phyloP scores from a whole-genome alignment of 2,329 filamentous ascomycete species.

The Pseudocercospora macadamiae region DNA sequence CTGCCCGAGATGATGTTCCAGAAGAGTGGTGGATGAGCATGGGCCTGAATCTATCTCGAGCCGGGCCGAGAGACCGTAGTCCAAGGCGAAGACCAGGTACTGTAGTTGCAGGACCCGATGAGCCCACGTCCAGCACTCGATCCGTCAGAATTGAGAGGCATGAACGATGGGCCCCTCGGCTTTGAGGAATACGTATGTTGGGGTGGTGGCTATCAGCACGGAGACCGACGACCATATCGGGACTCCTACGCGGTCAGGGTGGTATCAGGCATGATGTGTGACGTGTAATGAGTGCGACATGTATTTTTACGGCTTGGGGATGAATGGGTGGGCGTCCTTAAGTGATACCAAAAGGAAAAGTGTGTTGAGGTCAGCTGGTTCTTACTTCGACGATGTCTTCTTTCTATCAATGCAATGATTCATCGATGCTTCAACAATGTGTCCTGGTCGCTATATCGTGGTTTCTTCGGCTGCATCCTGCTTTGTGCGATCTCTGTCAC shows the following conservation, averaged over 20 bases:
- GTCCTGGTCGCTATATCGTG: too few species aligned
- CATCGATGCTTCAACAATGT: too few species aligned
- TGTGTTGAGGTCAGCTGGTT: slow-evolving; percentile 1
- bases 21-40: slow-evolving; percentile 74
- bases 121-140: neutral
- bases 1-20: slow-evolving; percentile 72
- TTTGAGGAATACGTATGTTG: too few species aligned
- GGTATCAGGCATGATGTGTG: neutral
- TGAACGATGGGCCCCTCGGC: slow-evolving; percentile 1
- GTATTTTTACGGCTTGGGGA: neutral
- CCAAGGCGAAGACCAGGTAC: slow-evolving; percentile 7
- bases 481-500: too few species aligned
- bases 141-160: slow-evolving; percentile 1
- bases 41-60: slow-evolving; percentile 40
- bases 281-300: slow-evolving; percentile 1
- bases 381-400: slow-evolving; percentile 5
- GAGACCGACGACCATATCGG: too few species aligned
- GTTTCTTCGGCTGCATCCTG: too few species aligned
- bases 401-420: neutral
- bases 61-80: slow-evolving; percentile 23
- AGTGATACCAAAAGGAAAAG: slow-evolving; percentile 8
- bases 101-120: slow-evolving; percentile 1
- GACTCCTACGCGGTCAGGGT: too few species aligned
- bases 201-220: too few species aligned
- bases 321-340: neutral